Evolutionary conservation across 305 asterid genomes (phyloP).

Genomic region (Solanum hybrid): DNA sequence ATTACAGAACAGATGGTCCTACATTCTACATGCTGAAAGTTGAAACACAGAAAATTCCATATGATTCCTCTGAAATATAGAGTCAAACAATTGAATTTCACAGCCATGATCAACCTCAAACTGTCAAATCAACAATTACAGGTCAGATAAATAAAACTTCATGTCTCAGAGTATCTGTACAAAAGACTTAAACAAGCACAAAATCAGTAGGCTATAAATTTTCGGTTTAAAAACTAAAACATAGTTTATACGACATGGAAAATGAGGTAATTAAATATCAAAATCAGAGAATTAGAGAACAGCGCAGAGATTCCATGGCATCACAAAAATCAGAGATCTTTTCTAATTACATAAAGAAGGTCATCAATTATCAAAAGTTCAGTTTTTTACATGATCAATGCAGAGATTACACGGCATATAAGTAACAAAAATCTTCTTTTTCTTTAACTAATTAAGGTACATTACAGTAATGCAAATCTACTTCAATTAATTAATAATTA

Average conservation of each 20-base stretch:
- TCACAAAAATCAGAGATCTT: neutral
- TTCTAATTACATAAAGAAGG: neutral
- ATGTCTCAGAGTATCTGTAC: neutral
- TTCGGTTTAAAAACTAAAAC: neutral
- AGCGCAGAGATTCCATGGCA: neutral
- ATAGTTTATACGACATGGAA: neutral
- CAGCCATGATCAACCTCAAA: neutral
- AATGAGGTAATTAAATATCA: neutral
- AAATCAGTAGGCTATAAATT: neutral
- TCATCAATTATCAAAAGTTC: neutral
- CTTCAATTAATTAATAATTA: neutral
- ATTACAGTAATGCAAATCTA: neutral
- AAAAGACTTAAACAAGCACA: neutral
- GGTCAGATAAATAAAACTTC: neutral
- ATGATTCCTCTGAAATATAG: neutral
- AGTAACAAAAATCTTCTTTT: neutral
- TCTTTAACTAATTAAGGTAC: neutral
- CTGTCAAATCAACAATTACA: neutral
- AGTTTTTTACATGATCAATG: neutral
- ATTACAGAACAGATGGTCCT: neutral
- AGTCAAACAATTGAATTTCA: neutral
- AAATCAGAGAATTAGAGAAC: neutral
- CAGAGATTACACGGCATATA: neutral
- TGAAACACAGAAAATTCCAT: neutral
- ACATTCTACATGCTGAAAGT: no score